Percentiles rank a stretch among this genome's conserved stretches.
Evolutionary conservation across 306 rosid genomes (phyloP).

Genomic region (Cicer judaicum): DNA sequence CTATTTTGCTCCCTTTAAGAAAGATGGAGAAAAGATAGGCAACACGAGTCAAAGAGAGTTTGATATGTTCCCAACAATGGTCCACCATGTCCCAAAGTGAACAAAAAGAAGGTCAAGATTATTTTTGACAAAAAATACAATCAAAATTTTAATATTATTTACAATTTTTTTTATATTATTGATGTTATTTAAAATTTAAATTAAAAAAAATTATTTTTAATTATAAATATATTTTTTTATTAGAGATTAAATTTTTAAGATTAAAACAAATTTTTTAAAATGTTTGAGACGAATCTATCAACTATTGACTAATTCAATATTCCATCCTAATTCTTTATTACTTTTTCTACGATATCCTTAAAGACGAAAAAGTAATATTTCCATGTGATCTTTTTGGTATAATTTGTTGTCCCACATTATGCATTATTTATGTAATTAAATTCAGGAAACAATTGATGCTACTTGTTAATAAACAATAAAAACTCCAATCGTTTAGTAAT

Average conservation of each 20-base stretch:
- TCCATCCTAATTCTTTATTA: slow-evolving; percentile 34
- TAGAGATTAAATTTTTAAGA: no score
- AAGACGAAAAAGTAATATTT: slow-evolving; percentile 29
- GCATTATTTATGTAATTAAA: not conserved
- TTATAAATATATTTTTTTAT: no score
- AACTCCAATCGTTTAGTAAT: no score
- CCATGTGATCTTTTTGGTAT: not conserved
- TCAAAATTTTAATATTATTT: no score
- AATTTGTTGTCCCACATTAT: not conserved
- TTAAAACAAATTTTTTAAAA: no score
- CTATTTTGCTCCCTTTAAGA: slow-evolving; percentile 43
- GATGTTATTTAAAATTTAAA: no score
- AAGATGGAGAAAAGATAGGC: slow-evolving; percentile 51
- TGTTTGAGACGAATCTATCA: not conserved
- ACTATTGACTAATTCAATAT: slow-evolving; percentile 26
- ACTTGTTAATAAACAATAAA: not conserved
- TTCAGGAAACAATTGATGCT: not conserved
- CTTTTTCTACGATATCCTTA: not conserved
- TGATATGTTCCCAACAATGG: slow-evolving; percentile 51
- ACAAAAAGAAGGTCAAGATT: no score
- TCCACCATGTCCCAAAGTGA: no score
- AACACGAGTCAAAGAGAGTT: slow-evolving; percentile 49
- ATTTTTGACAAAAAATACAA: no score
- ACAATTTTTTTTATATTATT: no score
- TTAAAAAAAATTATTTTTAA: no score